phyloP scores from a whole-genome alignment of 768 basidiomycete species.

The Boletus sensibilis region DNA sequence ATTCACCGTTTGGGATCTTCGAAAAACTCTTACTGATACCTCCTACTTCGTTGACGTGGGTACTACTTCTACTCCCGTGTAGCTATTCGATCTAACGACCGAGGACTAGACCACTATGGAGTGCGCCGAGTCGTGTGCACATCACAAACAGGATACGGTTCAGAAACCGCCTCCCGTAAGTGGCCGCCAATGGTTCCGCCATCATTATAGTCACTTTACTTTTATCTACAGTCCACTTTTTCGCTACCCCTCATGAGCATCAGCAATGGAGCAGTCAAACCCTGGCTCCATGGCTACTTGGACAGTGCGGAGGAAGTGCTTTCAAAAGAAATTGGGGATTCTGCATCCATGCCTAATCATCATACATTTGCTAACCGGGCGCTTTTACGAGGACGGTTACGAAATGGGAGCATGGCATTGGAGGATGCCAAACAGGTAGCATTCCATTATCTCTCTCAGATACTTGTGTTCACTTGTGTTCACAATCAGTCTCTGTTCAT shows the following conservation, averaged over 20 bases:
- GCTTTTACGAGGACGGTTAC: conserved; percentile 9
- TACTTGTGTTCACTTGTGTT: neutral
- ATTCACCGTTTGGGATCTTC: conserved; percentile 16
- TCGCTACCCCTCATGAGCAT: conserved; percentile 19
- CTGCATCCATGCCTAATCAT: neutral
- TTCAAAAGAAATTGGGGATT: conserved; percentile 5
- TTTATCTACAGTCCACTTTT: conserved; percentile 3
- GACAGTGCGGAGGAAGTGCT: conserved; percentile 7
- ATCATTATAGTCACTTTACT: neutral
- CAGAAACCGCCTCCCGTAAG: conserved; percentile 6
- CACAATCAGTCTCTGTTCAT: conserved; percentile 9
- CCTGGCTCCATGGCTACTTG: conserved; percentile 18
- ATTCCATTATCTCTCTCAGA: neutral
- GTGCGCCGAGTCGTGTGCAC: neutral
- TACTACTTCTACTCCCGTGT: neutral
- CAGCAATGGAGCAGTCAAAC: conserved; percentile 15
- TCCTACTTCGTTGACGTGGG: conserved; percentile 5
- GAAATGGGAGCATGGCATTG: neutral
- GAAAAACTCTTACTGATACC: neutral
- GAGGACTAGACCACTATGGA: neutral
- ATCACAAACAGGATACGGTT: conserved; percentile 2
- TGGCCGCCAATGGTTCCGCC: neutral
- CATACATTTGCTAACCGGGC: conserved; percentile 17
- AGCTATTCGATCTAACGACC: neutral
- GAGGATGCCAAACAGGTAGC: conserved; percentile 13